Conservation (phyloP, 1,284 basidiomycete genomes). For the Melampsora americana region DNA sequence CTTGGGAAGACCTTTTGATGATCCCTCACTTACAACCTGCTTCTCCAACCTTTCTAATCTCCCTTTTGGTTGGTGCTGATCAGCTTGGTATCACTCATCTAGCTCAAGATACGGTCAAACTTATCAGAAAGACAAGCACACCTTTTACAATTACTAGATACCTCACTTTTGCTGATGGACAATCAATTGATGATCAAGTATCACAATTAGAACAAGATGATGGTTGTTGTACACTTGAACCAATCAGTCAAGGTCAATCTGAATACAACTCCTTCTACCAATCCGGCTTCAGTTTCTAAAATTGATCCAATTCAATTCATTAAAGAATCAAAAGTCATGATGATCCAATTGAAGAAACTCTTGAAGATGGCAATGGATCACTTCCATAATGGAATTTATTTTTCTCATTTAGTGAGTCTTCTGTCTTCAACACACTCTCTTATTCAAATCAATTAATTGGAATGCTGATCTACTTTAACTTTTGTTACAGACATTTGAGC, state of each 20-base stretch:
- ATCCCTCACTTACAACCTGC: not conserved
- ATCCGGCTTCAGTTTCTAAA: not conserved
- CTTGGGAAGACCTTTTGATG: not conserved
- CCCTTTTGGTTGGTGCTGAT: not conserved
- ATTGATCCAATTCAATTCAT: not conserved
- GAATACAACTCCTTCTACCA: not conserved
- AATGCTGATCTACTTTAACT: not conserved
- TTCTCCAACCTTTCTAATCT: not conserved
- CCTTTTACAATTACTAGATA: not conserved
- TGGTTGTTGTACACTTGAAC: not conserved
- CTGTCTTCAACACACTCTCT: not conserved
- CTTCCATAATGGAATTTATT: not conserved
- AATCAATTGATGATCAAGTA: not conserved
- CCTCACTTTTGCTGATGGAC: not conserved
- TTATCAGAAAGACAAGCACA: not conserved
- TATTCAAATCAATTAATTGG: not conserved
- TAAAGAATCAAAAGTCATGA: not conserved
- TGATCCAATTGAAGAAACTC: not conserved
- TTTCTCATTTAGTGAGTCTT: not conserved
- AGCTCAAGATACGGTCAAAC: not conserved
- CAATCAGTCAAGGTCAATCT: not conserved
- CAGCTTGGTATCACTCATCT: not conserved
- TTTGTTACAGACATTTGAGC: not conserved
- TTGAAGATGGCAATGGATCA: not conserved
- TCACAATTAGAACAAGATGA: not conserved